phyloP scores from a whole-genome alignment of 2,329 filamentous ascomycete species.

The Aspergillus melleus region DNA sequence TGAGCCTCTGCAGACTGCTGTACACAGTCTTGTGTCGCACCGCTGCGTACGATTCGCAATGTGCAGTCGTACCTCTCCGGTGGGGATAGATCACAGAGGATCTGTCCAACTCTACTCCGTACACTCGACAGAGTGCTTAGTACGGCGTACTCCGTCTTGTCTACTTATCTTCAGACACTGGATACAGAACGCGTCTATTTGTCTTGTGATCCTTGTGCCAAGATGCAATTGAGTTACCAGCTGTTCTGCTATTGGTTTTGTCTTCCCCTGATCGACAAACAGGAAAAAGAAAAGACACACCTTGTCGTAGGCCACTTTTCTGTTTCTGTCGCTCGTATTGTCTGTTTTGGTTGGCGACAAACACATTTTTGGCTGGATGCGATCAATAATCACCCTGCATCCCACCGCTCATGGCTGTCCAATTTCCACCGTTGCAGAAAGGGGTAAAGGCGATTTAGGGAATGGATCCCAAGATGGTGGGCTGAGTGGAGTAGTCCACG shows the following conservation, averaged over 20 bases:
- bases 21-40: background rate
- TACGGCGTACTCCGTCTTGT: background rate
- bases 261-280: conserved; percentile 4
- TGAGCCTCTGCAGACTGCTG: background rate
- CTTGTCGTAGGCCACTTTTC: background rate
- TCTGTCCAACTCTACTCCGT: background rate
- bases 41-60: background rate
- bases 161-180: background rate
- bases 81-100: background rate
- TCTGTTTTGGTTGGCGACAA: too few relatives aligned
- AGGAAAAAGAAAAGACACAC: background rate
- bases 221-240: conserved; percentile 12
- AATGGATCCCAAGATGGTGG: background rate
- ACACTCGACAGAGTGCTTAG: background rate
- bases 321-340: background rate
- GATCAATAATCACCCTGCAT: background rate
- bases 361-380: background rate
- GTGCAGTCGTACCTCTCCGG: background rate
- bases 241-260: conserved; percentile 5
- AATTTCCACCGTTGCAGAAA: background rate
- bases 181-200: conserved; percentile 1
- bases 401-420: background rate
- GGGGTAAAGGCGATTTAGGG: background rate
- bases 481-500: conserved; percentile 1
- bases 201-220: conserved; percentile 15